A percentile compares a stretch with the other conserved stretches of the same genome.
These are phyloP conservation scores for Globisporangium alternatum DNA, from an alignment of 352 stramenopile species.

Conservation along the genomic window DNA sequence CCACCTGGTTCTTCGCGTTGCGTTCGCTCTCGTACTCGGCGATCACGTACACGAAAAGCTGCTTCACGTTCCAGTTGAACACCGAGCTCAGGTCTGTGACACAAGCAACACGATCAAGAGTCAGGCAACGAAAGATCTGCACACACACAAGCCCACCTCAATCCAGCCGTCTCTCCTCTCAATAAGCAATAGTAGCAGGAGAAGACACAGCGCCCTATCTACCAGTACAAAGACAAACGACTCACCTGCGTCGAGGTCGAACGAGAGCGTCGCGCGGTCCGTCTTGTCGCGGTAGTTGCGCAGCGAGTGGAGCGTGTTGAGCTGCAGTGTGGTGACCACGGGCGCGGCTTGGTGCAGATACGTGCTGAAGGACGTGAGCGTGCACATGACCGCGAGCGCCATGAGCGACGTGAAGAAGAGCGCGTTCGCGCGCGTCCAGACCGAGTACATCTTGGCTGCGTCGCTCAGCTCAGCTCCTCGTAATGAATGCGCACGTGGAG, in stretches of 20 bases:
- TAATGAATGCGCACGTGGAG: background rate
- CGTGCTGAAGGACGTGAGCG: conserved; percentile 71
- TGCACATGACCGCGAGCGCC: conserved; percentile 69
- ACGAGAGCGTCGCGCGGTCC: conserved; percentile 79
- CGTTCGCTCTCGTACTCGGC: conserved; percentile 71
- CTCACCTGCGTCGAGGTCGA: conserved; percentile 76
- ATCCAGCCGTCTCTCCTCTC: background rate
- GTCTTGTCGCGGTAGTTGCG: conserved; percentile 78
- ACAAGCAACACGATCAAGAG: background rate
- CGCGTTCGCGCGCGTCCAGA: conserved; percentile 83
- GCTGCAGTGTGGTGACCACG: conserved; percentile 54
- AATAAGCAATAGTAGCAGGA: background rate
- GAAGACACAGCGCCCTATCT: background rate
- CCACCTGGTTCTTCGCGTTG: conserved; percentile 76
- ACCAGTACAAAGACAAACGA: background rate
- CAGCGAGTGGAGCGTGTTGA: conserved; percentile 76
- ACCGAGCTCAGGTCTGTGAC: conserved; percentile 70
- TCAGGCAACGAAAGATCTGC: background rate
- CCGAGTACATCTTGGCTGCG: conserved; percentile 86
- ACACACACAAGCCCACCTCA: background rate
- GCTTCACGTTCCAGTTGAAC: conserved; percentile 91
- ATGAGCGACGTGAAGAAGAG: conserved; percentile 82
- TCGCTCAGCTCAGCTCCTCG: background rate
- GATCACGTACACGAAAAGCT: conserved; percentile 87
- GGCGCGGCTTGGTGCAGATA: conserved; percentile 57